phyloP scores from a whole-genome alignment of 2,329 filamentous ascomycete genomes.

The Cryphonectria radicalis region DNA sequence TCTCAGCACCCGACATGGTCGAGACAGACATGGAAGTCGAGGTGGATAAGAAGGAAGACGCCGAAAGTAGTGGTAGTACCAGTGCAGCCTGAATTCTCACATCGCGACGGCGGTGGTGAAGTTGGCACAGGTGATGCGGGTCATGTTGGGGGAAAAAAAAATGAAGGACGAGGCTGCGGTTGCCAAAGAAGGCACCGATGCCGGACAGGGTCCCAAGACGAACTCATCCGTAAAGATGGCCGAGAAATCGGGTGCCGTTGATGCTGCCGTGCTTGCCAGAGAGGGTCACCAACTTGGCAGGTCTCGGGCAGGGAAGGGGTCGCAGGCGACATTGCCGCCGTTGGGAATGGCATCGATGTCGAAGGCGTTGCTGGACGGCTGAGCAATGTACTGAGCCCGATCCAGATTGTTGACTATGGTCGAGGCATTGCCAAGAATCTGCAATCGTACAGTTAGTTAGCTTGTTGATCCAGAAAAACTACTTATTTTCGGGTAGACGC shows the following conservation, averaged over 20 bases:
- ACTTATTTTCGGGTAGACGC: neutral
- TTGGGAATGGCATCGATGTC: constrained; percentile 21
- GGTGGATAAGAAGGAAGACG: constrained; percentile 18
- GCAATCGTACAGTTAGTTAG: constrained; percentile 6
- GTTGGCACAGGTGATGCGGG: constrained; percentile 68
- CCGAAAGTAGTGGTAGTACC: constrained; percentile 10
- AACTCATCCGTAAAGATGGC: constrained; percentile 60
- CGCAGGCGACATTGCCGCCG: constrained; percentile 51
- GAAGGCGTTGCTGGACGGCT: constrained; percentile 22
- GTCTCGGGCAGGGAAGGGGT: constrained; percentile 58
- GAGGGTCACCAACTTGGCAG: constrained; percentile 77
- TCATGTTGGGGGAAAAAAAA: constrained; percentile 62
- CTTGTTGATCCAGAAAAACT: neutral
- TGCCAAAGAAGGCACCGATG: constrained; percentile 63
- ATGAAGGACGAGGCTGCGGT: constrained; percentile 68
- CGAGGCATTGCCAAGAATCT: constrained; percentile 25
- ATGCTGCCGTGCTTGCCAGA: constrained; percentile 74
- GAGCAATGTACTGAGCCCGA: constrained; percentile 24
- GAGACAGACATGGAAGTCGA: constrained; percentile 15
- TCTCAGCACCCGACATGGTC: neutral
- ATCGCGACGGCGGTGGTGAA: constrained; percentile 46
- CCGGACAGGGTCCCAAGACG: constrained; percentile 55
- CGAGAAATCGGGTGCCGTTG: constrained; percentile 51
- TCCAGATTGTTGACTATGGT: constrained; percentile 20
- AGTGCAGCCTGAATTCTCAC: constrained; percentile 29